Conservation (phyloP, 495 filamentous ascomycete genomes). For the Hypoxylon fragiforme region DNA sequence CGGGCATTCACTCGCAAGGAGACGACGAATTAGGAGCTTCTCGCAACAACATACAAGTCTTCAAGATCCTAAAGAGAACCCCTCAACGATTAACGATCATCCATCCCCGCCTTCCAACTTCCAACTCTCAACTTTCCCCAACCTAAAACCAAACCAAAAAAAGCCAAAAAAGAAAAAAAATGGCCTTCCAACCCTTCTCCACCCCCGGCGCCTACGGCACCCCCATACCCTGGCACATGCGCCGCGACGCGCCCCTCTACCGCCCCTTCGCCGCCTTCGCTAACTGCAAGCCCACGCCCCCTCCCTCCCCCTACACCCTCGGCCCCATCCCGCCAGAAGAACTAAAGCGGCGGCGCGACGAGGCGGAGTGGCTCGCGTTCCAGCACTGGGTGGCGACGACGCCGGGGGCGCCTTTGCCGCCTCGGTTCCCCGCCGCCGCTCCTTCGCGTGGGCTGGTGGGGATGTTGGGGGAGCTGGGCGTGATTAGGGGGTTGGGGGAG, state of each 20-base stretch:
- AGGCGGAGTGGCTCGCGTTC: not conserved
- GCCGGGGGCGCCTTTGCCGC: not conserved
- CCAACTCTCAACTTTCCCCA: too few species aligned
- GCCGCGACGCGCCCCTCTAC: not conserved
- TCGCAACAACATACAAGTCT: too few species aligned
- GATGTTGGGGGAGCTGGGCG: too few species aligned
- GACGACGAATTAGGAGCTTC: too few species aligned
- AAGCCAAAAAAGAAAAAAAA: too few species aligned
- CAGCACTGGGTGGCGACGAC: not conserved
- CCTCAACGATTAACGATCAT: too few species aligned
- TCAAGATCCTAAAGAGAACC: too few species aligned
- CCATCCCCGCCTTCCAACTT: too few species aligned
- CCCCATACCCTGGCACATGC: not conserved
- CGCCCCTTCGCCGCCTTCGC: conserved; percentile 20
- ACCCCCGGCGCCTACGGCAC: conserved; percentile 2
- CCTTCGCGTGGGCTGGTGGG: not conserved
- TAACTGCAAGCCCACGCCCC: not conserved
- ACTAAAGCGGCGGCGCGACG: not conserved
- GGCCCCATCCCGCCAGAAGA: not conserved
- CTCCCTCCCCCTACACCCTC: not conserved
- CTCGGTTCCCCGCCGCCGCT: not conserved
- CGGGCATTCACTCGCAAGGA: too few species aligned
- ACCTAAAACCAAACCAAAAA: too few species aligned
- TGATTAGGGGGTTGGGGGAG: too few species aligned
- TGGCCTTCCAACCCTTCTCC: conserved; percentile 3